phyloP scores from a whole-genome alignment of 768 basidiomycete species.

The Psilocybe cyanescens region DNA sequence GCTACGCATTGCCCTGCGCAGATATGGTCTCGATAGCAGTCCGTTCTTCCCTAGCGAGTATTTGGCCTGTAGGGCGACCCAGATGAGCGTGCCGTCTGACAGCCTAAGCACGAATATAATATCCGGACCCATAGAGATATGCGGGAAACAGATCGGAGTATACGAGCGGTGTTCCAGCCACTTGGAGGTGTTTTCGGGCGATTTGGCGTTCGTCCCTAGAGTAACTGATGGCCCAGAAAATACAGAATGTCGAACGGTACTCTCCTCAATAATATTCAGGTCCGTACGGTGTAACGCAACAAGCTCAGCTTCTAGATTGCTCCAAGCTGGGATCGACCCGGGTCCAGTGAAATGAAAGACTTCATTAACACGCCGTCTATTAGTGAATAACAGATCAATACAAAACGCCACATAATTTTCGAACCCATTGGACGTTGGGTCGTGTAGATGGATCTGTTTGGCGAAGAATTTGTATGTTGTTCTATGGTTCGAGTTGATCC shows the following conservation, averaged over 20 bases:
- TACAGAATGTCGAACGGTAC: constrained; percentile 28
- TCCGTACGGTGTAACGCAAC: constrained; percentile 35
- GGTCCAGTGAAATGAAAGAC: constrained; percentile 39
- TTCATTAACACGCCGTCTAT: constrained; percentile 32
- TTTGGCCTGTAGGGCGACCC: constrained; percentile 49
- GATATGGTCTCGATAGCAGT: constrained; percentile 28
- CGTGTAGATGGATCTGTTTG: constrained; percentile 35
- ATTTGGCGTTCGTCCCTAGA: constrained; percentile 41
- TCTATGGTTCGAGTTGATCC: constrained; percentile 40
- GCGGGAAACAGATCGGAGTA: constrained; percentile 45
- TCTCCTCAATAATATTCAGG: constrained; percentile 29
- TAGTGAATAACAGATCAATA: constrained; percentile 40
- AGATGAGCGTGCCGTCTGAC: constrained; percentile 36
- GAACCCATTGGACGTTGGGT: constrained; percentile 42
- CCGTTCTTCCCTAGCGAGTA: constrained; percentile 37
- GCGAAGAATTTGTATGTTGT: constrained; percentile 42
- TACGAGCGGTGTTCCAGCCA: constrained; percentile 38
- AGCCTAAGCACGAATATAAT: constrained; percentile 43
- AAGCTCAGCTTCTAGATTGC: constrained; percentile 37
- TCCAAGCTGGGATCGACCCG: constrained; percentile 35
- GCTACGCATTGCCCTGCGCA: constrained; percentile 42
- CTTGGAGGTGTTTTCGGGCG: constrained; percentile 30
- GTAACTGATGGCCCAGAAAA: constrained; percentile 38
- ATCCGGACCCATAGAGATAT: constrained; percentile 45
- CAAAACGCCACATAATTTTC: constrained; percentile 50